Evolutionary conservation across 192 early-diverging fungal genomes (phyloP).

Genomic region (Dispira parvispora): DNA sequence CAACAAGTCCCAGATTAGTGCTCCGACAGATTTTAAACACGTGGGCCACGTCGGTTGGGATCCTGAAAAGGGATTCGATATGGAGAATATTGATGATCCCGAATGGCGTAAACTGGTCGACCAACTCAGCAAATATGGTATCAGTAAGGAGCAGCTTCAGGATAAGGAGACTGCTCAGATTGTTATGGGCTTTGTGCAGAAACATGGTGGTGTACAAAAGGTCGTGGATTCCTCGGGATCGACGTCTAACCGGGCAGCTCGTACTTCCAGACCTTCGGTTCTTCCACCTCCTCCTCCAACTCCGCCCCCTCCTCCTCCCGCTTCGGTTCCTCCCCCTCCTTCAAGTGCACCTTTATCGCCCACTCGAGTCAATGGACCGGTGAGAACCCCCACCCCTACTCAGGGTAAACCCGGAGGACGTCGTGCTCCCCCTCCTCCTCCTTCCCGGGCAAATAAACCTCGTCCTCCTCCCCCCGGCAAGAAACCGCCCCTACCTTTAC

Average conservation of each 20-base stretch:
- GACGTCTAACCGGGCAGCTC: neutral
- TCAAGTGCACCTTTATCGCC: neutral
- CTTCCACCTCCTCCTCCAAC: neutral
- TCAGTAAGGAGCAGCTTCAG: slow-evolving; percentile 41
- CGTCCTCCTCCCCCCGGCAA: neutral
- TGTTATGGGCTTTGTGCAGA: slow-evolving; percentile 47
- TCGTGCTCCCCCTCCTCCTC: slow-evolving; percentile 8
- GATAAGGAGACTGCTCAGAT: slow-evolving; percentile 48
- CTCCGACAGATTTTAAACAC: slow-evolving; percentile 38
- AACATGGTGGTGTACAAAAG: slow-evolving; percentile 38
- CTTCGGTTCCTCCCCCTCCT: neutral
- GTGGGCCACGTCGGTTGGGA: slow-evolving; percentile 43
- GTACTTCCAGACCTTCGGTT: neutral
- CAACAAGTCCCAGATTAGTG: slow-evolving; percentile 41
- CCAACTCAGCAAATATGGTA: slow-evolving; percentile 44
- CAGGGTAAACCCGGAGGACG: neutral
- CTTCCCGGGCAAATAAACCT: slow-evolving; percentile 10
- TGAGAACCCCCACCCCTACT: neutral
- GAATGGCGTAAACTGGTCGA: slow-evolving; percentile 55
- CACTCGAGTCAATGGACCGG: neutral
- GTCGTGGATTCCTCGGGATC: slow-evolving; percentile 16
- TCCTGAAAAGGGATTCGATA: slow-evolving; percentile 37
- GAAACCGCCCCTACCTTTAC: slow-evolving; percentile 2
- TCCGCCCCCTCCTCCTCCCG: slow-evolving; percentile 6
- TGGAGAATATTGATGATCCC: slow-evolving; percentile 47